Evolutionary conservation across 345 rosid genomes (phyloP), one percentile per base, ranked within the genome.

Genomic region (Conringia planisiliqua): DNA sequence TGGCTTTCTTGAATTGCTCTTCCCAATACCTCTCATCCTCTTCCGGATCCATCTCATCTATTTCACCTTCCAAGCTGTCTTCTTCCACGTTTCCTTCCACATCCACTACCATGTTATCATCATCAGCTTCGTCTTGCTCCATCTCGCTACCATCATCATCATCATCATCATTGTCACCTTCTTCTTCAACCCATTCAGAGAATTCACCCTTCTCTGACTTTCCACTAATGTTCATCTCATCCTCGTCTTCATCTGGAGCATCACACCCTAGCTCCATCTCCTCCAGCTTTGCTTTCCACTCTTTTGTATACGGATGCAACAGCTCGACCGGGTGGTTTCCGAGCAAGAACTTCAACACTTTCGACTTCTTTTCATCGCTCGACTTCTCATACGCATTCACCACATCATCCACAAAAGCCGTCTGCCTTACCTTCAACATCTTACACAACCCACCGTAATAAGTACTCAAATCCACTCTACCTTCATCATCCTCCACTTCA

Each of bases 231-330:
- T 27, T 69, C 11, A 40, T 40, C 35, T 54, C 78, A 54, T 82
- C 82, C 62, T 87, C 92, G 12, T 91, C 97, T 0, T 87, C 91
- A 32, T 94, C 97, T 0, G 93, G 97, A 7, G 99, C 97, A 86
- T 95, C 99, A 68, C 97, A 95, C 8, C 97, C 99, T 80, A 95
- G 42, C 81, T 95, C 99, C 86, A 84, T 81, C 83, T 95, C 99
- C 82, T 95, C 99, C 81, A 91, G 79, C 80, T 88, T 93, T 16
- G 88, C 91, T 77, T 93, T 93, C 97, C 98, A 89, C 80, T 93
- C 98, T 79, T 82, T 93, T 0, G 97, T 88, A 75, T 86, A 90
- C 0, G 97, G 98, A 86, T 93, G 98, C 84, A 93, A 78, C 80
- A 93, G 61, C n/a, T 75, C 85, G 22, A 80, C 61, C 0, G 94